These are phyloP conservation scores for Cordyceps cateniannulata DNA, from an alignment of 2,329 filamentous ascomycete species.

Conservation along the genomic window DNA sequence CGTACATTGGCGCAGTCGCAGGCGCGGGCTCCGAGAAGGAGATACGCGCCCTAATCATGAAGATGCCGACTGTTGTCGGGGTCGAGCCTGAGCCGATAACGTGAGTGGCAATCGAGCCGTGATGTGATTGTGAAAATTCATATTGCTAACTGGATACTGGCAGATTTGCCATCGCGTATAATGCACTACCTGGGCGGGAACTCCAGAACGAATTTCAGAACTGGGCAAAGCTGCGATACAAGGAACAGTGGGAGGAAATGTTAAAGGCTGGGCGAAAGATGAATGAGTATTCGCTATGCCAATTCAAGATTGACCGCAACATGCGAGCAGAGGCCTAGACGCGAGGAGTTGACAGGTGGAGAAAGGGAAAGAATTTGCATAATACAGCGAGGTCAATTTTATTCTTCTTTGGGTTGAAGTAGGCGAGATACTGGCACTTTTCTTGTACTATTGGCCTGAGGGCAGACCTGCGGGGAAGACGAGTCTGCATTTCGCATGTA, in stretches of 20 bases:
- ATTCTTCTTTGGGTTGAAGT: not conserved
- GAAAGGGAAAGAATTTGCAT: not conserved
- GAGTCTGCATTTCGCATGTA: no score
- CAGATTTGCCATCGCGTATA: slow-evolving; percentile 41
- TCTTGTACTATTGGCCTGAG: not conserved
- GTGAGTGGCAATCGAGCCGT: slow-evolving; percentile 48
- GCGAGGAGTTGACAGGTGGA: not conserved
- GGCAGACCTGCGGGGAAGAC: no score
- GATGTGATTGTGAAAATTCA: not conserved
- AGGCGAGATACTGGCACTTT: not conserved
- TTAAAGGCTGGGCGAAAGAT: slow-evolving; percentile 43
- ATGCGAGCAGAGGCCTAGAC: slow-evolving; percentile 31
- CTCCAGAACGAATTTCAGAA: slow-evolving; percentile 64
- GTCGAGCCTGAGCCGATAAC: slow-evolving; percentile 61
- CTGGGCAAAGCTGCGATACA: slow-evolving; percentile 66
- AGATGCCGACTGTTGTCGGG: slow-evolving; percentile 61
- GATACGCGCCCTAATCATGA: slow-evolving; percentile 57
- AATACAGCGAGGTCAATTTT: not conserved
- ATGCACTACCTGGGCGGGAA: slow-evolving; percentile 58
- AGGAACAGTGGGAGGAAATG: slow-evolving; percentile 62
- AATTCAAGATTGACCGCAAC: slow-evolving; percentile 43
- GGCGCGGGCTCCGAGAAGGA: slow-evolving; percentile 65
- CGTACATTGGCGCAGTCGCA: slow-evolving; percentile 68
- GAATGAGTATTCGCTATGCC: slow-evolving; percentile 37
- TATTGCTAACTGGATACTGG: not conserved